phyloP scores from a whole-genome alignment of 225 moss, liverwort and hornwort species.

The Pseudoscleropodium purum region DNA sequence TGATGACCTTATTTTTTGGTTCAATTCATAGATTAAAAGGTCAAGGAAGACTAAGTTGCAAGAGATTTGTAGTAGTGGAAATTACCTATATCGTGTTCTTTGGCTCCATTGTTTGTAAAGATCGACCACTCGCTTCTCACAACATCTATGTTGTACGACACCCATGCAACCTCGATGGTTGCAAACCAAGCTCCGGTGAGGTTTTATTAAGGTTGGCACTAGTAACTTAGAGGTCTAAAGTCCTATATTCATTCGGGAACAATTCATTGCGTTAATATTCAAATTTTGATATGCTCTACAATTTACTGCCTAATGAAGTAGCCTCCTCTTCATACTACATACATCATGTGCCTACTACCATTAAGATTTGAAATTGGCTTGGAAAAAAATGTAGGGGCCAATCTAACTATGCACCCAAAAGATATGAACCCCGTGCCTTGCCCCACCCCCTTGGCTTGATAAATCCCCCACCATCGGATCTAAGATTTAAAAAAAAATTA shows the following conservation, averaged over 20 bases:
- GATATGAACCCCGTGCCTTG: too few species aligned
- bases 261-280: background rate
- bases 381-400: too few species aligned
- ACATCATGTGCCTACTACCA: too few species aligned
- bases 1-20: too few species aligned
- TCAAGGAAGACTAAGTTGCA: background rate
- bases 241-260: rapidly evolving
- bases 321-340: too few species aligned
- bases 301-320: background rate
- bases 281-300: background rate
- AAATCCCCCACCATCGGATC: too few species aligned
- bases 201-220: background rate
- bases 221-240: background rate
- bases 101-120: background rate
- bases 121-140: background rate
- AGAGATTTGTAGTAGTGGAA: background rate
- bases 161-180: too few species aligned
- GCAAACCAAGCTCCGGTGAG: background rate
- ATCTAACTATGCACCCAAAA: background rate
- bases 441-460: too few species aligned
- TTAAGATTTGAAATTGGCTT: too few species aligned
- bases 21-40: rapidly evolving
- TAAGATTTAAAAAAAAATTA: too few species aligned
- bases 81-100: background rate
- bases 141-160: background rate